Base-by-base conservation (phyloP, 805 yeast genomes). In the Candida hispaniensis region DNA sequence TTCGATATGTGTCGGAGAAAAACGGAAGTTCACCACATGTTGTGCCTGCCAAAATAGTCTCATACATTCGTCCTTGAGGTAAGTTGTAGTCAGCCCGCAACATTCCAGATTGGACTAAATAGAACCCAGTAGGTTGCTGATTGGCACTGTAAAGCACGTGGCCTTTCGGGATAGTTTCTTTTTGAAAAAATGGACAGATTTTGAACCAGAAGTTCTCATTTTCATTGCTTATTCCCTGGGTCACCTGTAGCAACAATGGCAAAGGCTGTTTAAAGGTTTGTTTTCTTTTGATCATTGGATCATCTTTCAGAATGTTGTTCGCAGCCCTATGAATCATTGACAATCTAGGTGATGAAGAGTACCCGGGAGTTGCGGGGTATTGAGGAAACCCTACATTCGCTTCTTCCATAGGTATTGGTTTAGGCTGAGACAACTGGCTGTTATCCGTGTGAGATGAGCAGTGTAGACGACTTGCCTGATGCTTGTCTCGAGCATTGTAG, bases 11-110 rank as follows among this genome's bases (percentile, higher is more conserved):
- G 7, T 57, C 58, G 11, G 55, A 44, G 39, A 57, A 55, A 34
- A 58, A 59, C 3, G 59, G 56, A n/a, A 58, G 47, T 40, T 79
- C 83, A 2, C 93, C 91, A 54, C 78, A 77, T 1, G 80, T 70
- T 0, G 88, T 78, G 40, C 79, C 69, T 4, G 91, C 83, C 35
- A 80, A 64, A 19, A 79, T 72, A 11, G 64, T 50, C 61, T 63
- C 59, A 53, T 59, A 52, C 52, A 73, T 35, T 38, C 48, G 40
- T 47, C 67, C 51, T 51, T 64, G 62, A 43, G 66, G 62, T 47
- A 76, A 59, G 49, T 64, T 66, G 40, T 64, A 71, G 9, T 67
- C 75, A 42, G 69, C 63, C 33, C 63, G 67, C 47, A 63, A 55
- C 41, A 62, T 64, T 30, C 83, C 73, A 38, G 67, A 49, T 44